Conservation (phyloP, 2,329 filamentous ascomycete genomes). For the Phoma sp. region DNA sequence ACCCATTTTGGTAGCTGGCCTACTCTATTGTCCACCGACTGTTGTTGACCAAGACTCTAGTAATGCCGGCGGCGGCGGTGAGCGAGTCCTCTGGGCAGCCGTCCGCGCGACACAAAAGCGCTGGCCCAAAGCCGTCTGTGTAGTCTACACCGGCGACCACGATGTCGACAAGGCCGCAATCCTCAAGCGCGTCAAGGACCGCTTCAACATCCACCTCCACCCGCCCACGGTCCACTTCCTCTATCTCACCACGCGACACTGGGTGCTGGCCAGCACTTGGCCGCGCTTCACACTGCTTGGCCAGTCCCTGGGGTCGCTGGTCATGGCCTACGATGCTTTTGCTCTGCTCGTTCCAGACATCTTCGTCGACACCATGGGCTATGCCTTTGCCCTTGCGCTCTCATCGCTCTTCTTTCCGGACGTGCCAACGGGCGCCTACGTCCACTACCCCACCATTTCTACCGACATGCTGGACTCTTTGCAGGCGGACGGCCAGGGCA, state of each 20-base stretch:
- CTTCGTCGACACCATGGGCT: constrained; percentile 98
- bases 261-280: constrained; percentile 86
- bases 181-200: constrained; percentile 74
- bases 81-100: constrained; percentile 95
- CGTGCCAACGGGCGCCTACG: constrained; percentile 88
- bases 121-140: constrained; percentile 87
- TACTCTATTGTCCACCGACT: not conserved
- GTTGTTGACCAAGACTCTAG: constrained; percentile 54
- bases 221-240: constrained; percentile 84
- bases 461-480: constrained; percentile 95
- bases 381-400: constrained; percentile 86
- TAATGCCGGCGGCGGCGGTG: constrained; percentile 94
- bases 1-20: constrained; percentile 83
- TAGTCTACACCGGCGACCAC: constrained; percentile 95
- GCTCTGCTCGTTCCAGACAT: constrained; percentile 90
- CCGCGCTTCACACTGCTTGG: constrained; percentile 91
- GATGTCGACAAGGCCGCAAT: constrained; percentile 83
- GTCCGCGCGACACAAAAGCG: constrained; percentile 87
- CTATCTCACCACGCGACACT: constrained; percentile 86
- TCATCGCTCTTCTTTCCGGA: constrained; percentile 80
- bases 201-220: constrained; percentile 92
- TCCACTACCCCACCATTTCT: constrained; percentile 97
- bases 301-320: constrained; percentile 87
- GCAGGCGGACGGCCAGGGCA: constrained; percentile 63
- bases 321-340: constrained; percentile 92